Evolutionary conservation across 495 filamentous ascomycete species (phyloP).

Genomic region (Halenospora varia): DNA sequence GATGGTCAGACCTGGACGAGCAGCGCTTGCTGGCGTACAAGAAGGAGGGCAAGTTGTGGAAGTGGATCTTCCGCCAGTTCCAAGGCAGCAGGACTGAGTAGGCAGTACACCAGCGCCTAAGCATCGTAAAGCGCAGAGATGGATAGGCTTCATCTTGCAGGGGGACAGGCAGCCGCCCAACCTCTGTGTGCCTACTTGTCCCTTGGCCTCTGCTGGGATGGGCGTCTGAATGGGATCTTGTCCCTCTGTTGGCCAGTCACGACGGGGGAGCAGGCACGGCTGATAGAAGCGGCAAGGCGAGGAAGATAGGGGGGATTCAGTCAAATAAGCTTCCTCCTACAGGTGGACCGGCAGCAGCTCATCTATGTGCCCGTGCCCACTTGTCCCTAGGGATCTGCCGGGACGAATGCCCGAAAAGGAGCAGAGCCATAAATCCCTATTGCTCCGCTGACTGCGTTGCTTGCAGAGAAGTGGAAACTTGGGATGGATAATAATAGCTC

Average conservation of each 20-base stretch:
- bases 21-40: slow-evolving; percentile 10
- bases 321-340: too few relatives aligned
- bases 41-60: slow-evolving; percentile 10
- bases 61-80: neutral
- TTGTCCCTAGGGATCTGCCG: too few relatives aligned
- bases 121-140: neutral
- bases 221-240: neutral
- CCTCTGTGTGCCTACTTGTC: neutral
- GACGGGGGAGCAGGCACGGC: too few relatives aligned
- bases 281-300: too few relatives aligned
- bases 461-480: too few relatives aligned
- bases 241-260: neutral
- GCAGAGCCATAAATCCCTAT: too few relatives aligned
- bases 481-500: too few relatives aligned
- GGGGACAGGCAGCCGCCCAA: neutral
- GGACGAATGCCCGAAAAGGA: too few relatives aligned
- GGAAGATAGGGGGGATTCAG: too few relatives aligned
- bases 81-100: neutral
- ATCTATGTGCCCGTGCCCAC: too few relatives aligned
- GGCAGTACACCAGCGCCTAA: slow-evolving; percentile 5
- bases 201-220: neutral
- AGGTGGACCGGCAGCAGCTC: too few relatives aligned
- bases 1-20: slow-evolving; percentile 10
- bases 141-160: slow-evolving; percentile 1
- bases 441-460: too few relatives aligned